These are phyloP conservation scores for Venturia carpophila DNA, from an alignment of 2,329 filamentous ascomycete species.

Conservation along the genomic window DNA sequence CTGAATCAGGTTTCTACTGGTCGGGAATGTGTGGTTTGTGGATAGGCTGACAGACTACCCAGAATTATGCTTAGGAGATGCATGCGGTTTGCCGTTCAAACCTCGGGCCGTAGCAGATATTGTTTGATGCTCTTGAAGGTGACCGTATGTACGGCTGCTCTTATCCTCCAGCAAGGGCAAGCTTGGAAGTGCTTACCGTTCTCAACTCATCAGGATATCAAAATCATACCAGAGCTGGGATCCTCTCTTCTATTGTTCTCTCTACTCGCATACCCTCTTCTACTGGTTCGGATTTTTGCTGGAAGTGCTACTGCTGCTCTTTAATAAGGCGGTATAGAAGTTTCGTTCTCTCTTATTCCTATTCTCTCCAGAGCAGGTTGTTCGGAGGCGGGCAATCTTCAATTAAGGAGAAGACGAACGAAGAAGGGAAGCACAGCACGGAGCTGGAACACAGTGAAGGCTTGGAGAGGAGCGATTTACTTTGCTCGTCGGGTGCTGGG, in stretches of 20 bases:
- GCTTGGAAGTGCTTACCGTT: background rate
- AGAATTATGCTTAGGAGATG: background rate
- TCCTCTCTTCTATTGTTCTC: background rate
- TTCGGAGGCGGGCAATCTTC: background rate
- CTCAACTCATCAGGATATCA: background rate
- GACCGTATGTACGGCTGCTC: background rate
- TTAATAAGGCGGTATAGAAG: no score
- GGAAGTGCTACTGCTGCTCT: no score
- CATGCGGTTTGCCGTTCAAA: background rate
- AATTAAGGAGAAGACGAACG: background rate
- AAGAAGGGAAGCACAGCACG: background rate
- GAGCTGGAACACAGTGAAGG: background rate
- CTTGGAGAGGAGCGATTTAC: background rate
- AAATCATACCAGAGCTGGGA: background rate
- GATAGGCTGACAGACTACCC: background rate
- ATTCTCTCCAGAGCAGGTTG: background rate
- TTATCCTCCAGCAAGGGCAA: background rate
- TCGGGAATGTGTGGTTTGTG: background rate
- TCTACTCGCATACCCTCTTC: background rate
- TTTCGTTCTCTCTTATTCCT: background rate
- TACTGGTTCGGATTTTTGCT: no score
- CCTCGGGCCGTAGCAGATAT: background rate
- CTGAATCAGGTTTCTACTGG: background rate
- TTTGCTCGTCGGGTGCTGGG: background rate
- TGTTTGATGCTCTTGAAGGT: constrained; percentile 3